Conservation (phyloP, 192 early-diverging fungal species). For the Cetraspora pellucida region DNA sequence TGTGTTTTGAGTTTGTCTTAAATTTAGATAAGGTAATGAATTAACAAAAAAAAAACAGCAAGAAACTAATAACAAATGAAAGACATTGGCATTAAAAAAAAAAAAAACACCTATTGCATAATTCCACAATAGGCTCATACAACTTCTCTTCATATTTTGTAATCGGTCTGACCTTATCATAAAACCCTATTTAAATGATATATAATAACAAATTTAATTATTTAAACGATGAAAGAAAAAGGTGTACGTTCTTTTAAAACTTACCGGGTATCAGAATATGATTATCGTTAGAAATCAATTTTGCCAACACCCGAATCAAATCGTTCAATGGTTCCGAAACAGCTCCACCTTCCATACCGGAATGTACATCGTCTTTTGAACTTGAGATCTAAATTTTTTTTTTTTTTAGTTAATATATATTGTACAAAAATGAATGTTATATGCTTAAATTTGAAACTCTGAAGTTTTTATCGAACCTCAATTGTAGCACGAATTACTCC, state of each 20-base stretch:
- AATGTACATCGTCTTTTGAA: constrained; percentile 67
- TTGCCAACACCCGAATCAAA: constrained; percentile 64
- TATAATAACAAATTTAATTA: neutral
- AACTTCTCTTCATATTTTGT: constrained; percentile 56
- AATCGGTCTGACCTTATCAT: constrained; percentile 63
- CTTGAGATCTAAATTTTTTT: constrained; percentile 40
- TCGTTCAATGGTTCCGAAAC: constrained; percentile 71
- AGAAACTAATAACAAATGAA: neutral
- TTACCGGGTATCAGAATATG: constrained; percentile 64
- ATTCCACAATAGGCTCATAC: constrained; percentile 61
- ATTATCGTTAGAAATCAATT: constrained; percentile 57
- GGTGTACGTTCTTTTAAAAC: neutral
- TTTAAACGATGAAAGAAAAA: neutral
- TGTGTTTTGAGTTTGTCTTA: constrained; percentile 37
- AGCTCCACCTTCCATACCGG: constrained; percentile 76
- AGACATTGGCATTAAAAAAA: neutral
- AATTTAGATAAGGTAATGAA: constrained; percentile 34
- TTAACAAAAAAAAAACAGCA: constrained; percentile 13
- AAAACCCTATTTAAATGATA: constrained; percentile 51
- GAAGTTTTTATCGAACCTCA: constrained; percentile 33
- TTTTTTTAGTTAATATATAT: neutral
- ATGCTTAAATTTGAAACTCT: constrained; percentile 29
- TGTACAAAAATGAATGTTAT: neutral
- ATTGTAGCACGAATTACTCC: constrained; percentile 71
- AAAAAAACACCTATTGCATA: constrained; percentile 33